Conservation (phyloP, 2,329 filamentous ascomycete genomes). For the Capronia coronata region DNA sequence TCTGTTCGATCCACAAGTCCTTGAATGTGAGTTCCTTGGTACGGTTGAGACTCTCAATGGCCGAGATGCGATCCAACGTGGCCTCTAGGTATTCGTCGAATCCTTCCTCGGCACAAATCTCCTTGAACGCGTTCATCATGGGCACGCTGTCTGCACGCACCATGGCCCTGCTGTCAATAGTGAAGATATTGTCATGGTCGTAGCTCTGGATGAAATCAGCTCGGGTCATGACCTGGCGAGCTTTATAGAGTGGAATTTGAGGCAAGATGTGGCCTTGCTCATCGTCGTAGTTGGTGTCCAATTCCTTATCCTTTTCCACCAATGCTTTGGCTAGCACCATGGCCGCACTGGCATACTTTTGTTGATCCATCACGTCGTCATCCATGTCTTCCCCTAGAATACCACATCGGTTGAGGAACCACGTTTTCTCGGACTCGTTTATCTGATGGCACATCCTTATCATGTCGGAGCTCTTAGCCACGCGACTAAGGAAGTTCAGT, state of each 20-base stretch:
- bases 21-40: conserved; percentile 96
- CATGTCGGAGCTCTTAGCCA: conserved; percentile 83
- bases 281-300: conserved; percentile 60
- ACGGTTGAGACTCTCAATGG: conserved; percentile 85
- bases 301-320: conserved; percentile 69
- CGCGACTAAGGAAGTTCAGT: conserved; percentile 77
- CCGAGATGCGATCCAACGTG: conserved; percentile 78
- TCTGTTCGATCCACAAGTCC: conserved; percentile 68
- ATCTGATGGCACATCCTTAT: conserved; percentile 67
- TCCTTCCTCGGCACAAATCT: conserved; percentile 68
- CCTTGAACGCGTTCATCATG: conserved; percentile 86
- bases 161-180: conserved; percentile 77
- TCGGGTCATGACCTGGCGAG: conserved; percentile 88
- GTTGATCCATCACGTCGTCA: conserved; percentile 96
- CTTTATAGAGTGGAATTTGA: conserved; percentile 70
- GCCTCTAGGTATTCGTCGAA: conserved; percentile 78
- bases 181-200: conserved; percentile 91
- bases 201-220: conserved; percentile 90
- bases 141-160: conserved; percentile 91
- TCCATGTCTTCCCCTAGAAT: conserved; percentile 74
- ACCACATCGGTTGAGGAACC: conserved; percentile 74
- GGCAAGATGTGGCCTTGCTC: conserved; percentile 69
- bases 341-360: conserved; percentile 89
- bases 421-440: conserved; percentile 64
- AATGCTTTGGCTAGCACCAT: conserved; percentile 90